These are phyloP conservation scores for Xylogone sp. DNA, from an alignment of 2,329 filamentous ascomycete genomes.

Conservation along the genomic window DNA sequence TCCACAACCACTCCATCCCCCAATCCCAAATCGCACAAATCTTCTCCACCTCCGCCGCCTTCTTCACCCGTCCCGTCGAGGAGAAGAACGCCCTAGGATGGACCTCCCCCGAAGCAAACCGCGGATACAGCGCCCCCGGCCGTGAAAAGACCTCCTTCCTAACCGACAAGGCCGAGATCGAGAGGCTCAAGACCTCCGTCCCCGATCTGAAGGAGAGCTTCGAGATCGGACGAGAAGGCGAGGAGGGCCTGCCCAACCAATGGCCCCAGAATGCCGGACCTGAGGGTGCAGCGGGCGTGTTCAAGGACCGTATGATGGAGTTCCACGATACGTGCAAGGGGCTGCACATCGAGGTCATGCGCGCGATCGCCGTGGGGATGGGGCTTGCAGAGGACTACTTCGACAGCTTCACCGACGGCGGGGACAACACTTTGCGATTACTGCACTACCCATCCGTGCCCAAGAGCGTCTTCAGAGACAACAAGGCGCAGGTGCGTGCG, in stretches of 20 bases:
- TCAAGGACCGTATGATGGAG: constrained; percentile 66
- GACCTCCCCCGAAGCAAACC: constrained; percentile 69
- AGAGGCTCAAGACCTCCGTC: constrained; percentile 48
- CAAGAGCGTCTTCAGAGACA: constrained; percentile 47
- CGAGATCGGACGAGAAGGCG: constrained; percentile 60
- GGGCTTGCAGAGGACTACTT: constrained; percentile 70
- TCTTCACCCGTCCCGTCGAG: constrained; percentile 57
- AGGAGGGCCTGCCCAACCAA: constrained; percentile 63
- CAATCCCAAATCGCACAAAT: constrained; percentile 53
- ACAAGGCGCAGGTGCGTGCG: constrained; percentile 41
- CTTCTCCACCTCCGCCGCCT: constrained; percentile 65
- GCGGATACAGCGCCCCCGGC: constrained; percentile 67
- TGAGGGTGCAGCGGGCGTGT: constrained; percentile 35
- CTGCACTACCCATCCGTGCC: constrained; percentile 53
- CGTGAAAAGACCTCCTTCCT: constrained; percentile 68
- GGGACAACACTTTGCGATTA: constrained; percentile 58
- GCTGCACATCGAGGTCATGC: constrained; percentile 76
- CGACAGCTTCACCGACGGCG: constrained; percentile 66
- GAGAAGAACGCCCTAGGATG: constrained; percentile 66
- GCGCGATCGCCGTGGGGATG: constrained; percentile 80
- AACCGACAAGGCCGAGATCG: constrained; percentile 49
- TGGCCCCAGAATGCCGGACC: constrained; percentile 64
- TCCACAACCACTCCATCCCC: constrained; percentile 73
- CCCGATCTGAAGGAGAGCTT: constrained; percentile 65
- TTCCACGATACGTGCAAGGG: constrained; percentile 75